Conservation (phyloP, 345 rosid species). For the Physaria fendleri region DNA sequence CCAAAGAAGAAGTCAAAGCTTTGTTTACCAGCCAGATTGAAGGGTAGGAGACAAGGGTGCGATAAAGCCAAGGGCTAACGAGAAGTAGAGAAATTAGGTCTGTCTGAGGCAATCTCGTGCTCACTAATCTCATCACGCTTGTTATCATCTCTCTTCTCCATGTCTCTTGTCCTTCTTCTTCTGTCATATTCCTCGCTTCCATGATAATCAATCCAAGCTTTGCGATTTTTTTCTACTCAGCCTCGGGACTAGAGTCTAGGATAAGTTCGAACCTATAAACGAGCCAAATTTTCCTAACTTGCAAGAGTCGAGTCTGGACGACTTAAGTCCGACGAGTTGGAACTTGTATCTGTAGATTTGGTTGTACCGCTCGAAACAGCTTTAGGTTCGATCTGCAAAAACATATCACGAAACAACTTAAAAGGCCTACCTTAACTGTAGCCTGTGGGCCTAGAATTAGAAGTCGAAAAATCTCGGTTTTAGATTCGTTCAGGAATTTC, state of each 20-base stretch:
- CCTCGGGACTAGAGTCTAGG: background rate
- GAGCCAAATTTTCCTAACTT: conserved; percentile 1
- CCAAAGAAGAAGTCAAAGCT: conserved; percentile 1
- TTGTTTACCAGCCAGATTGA: conserved; percentile 64
- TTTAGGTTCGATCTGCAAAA: conserved; percentile 16
- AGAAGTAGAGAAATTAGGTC: conserved; percentile 70
- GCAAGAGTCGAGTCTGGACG: background rate
- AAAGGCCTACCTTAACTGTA: conserved; percentile 19
- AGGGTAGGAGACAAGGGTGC: conserved; percentile 50
- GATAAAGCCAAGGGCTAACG: conserved; percentile 61
- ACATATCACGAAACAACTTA: background rate
- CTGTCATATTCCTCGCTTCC: conserved; percentile 30
- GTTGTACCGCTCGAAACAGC: conserved; percentile 1
- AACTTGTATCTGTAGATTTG: background rate
- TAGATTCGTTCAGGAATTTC: conserved; percentile 9
- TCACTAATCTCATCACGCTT: conserved; percentile 61
- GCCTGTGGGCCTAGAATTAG: conserved; percentile 9
- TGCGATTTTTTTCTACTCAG: background rate
- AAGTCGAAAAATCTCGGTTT: background rate
- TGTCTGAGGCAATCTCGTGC: conserved; percentile 54
- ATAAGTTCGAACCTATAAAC: background rate
- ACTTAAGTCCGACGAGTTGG: background rate
- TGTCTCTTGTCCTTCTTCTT: conserved; percentile 32
- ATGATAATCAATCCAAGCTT: conserved; percentile 9
- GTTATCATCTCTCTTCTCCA: conserved; percentile 74